A percentile compares a stretch with the other conserved stretches of the same genome.
phyloP scores from a whole-genome alignment of 2,329 filamentous ascomycete genomes.

The Zopfia rhizophila region DNA sequence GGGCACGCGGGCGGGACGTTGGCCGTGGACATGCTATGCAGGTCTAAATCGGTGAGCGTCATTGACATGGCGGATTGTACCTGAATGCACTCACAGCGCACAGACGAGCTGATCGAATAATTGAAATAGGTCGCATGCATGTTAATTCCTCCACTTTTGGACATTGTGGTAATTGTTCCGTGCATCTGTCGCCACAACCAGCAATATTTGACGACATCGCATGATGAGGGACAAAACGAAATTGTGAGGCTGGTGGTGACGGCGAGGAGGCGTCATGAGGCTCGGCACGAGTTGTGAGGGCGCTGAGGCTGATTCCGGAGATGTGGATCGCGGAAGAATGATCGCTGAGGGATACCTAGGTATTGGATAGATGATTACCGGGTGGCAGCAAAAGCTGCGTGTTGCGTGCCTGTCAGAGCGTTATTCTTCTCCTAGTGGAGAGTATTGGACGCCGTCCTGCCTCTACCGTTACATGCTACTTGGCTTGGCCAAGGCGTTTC shows the following conservation, averaged over 20 bases:
- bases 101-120: slow-evolving; percentile 8
- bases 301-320: slow-evolving; percentile 30
- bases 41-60: too few relatives aligned
- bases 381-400: slow-evolving; percentile 9
- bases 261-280: background rate
- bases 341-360: slow-evolving; percentile 25
- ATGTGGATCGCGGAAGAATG: slow-evolving; percentile 30
- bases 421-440: slow-evolving; percentile 10
- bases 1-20: slow-evolving; percentile 20
- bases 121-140: too few relatives aligned
- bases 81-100: slow-evolving; percentile 14
- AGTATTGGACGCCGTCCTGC: slow-evolving; percentile 20
- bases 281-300: slow-evolving; percentile 8
- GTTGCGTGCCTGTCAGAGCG: slow-evolving; percentile 22
- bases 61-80: slow-evolving; percentile 26
- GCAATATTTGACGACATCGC: background rate
- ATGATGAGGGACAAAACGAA: slow-evolving; percentile 1
- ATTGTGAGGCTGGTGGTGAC: slow-evolving; percentile 20
- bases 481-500: slow-evolving; percentile 25
- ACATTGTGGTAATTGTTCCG: too few relatives aligned
- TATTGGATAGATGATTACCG: slow-evolving; percentile 18
- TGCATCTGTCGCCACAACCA: background rate
- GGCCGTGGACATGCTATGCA: slow-evolving; percentile 17
- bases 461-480: slow-evolving; percentile 9
- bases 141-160: too few relatives aligned